Evolutionary conservation across 2,329 filamentous ascomycete genomes (phyloP).

Genomic region (Xylariaceae sp.): DNA sequence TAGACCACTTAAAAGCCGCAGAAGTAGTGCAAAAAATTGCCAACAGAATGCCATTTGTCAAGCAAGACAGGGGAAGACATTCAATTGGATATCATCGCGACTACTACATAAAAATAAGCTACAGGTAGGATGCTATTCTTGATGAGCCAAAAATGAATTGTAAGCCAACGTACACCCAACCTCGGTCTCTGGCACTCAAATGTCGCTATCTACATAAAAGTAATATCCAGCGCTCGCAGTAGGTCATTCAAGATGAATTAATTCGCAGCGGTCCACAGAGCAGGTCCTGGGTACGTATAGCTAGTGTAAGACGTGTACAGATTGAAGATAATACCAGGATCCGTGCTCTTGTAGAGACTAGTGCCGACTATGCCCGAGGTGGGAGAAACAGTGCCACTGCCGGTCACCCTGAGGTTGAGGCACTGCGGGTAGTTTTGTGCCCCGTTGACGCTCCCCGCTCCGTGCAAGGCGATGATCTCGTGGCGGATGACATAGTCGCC

Average conservation of each 20-base stretch:
- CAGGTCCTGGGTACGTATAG: constrained; percentile 38
- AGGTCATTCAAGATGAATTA: constrained; percentile 2
- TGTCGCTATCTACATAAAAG: too few relatives aligned
- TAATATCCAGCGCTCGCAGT: not conserved
- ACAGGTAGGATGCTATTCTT: too few relatives aligned
- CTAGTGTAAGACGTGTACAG: constrained; percentile 31
- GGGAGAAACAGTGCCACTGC: constrained; percentile 38
- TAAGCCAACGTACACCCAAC: too few relatives aligned
- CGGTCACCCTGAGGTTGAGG: constrained; percentile 51
- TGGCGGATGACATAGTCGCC: constrained; percentile 59
- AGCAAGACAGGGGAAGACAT: too few relatives aligned
- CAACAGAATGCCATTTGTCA: too few relatives aligned
- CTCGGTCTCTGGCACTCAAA: too few relatives aligned
- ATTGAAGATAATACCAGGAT: constrained; percentile 39
- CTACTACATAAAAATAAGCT: too few relatives aligned
- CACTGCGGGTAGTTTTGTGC: constrained; percentile 54
- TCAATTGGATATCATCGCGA: too few relatives aligned
- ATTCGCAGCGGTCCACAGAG: constrained; percentile 36
- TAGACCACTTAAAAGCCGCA: not conserved
- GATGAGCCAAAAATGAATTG: too few relatives aligned
- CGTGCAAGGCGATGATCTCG: constrained; percentile 58
- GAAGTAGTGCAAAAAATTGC: too few relatives aligned
- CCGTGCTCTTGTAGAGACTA: constrained; percentile 40
- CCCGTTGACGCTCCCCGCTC: constrained; percentile 43
- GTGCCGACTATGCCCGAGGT: constrained; percentile 42